These are phyloP conservation scores for Pythium utonaiense DNA, from an alignment of 352 stramenopile species.

Conservation along the genomic window DNA sequence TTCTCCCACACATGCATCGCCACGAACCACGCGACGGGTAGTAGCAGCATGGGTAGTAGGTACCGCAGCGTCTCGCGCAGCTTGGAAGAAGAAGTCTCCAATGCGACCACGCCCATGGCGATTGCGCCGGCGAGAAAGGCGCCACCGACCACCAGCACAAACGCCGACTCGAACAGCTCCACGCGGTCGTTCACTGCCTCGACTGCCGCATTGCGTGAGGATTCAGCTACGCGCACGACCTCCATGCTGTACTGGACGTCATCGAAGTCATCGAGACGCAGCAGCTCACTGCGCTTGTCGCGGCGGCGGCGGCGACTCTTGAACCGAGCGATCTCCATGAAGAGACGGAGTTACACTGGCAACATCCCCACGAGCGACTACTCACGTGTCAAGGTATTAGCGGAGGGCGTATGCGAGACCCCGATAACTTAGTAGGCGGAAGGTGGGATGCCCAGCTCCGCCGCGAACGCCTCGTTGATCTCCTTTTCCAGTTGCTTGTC, in stretches of 20 bases:
- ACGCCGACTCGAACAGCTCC: constrained; percentile 35
- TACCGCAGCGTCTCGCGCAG: constrained; percentile 31
- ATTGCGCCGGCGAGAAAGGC: constrained; percentile 33
- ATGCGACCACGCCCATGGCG: constrained; percentile 31
- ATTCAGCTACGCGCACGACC: constrained; percentile 34
- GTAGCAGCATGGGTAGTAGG: constrained; percentile 42
- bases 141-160: constrained; percentile 25
- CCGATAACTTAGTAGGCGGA: constrained; percentile 30
- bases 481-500: constrained; percentile 69
- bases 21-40: constrained; percentile 44
- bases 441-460: constrained; percentile 57
- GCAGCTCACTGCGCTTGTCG: constrained; percentile 14
- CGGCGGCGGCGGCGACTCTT: constrained; percentile 1
- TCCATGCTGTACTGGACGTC: constrained; percentile 63
- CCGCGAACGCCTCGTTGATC: constrained; percentile 57
- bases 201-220: neutral
- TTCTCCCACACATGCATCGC: constrained; percentile 50
- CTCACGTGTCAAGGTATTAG: neutral
- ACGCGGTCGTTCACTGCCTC: constrained; percentile 14
- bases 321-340: neutral
- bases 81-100: constrained; percentile 31
- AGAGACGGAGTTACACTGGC: neutral
- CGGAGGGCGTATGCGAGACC: too few relatives aligned
- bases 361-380: neutral
- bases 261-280: constrained; percentile 63